phyloP scores from a whole-genome alignment of 1,284 basidiomycete genomes.

The Cryptococcus sp. region DNA sequence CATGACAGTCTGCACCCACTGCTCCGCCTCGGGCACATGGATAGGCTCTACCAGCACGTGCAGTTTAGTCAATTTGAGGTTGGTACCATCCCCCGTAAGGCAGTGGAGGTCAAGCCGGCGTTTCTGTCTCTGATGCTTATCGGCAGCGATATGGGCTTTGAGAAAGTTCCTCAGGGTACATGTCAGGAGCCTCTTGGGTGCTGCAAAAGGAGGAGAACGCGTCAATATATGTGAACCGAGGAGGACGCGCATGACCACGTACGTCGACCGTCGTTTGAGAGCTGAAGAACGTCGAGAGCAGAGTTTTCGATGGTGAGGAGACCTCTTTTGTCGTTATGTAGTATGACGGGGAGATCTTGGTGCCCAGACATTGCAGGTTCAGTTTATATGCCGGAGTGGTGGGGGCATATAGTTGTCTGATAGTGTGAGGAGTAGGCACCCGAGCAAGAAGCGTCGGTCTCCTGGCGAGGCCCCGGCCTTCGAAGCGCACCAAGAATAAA shows the following conservation, averaged over 20 bases:
- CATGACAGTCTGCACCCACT: slow-evolving; percentile 62
- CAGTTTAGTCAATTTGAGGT: slow-evolving; percentile 36
- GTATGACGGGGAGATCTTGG: slow-evolving; percentile 40
- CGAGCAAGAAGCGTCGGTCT: neutral
- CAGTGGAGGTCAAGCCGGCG: slow-evolving; percentile 37
- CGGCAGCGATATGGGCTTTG: slow-evolving; percentile 23
- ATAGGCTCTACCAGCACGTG: slow-evolving; percentile 43
- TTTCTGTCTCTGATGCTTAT: slow-evolving; percentile 7
- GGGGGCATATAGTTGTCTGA: neutral
- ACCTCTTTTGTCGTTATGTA: slow-evolving; percentile 44
- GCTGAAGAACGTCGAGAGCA: slow-evolving; percentile 40
- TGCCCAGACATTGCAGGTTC: slow-evolving; percentile 4
- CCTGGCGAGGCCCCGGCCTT: neutral
- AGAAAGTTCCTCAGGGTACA: slow-evolving; percentile 34
- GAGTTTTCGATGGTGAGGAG: slow-evolving; percentile 42
- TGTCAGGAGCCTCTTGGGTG: slow-evolving; percentile 41
- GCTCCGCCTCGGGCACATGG: slow-evolving; percentile 47
- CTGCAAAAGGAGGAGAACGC: slow-evolving; percentile 14
- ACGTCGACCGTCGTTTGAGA: slow-evolving; percentile 45
- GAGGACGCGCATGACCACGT: slow-evolving; percentile 14
- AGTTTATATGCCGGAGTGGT: neutral
- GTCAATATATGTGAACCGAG: neutral
- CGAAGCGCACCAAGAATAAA: neutral
- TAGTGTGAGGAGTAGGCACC: neutral
- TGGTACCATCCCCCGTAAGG: slow-evolving; percentile 23